Base-by-base conservation (phyloP, 2,329 filamentous ascomycete species). In the Xylariaceae sp. region DNA sequence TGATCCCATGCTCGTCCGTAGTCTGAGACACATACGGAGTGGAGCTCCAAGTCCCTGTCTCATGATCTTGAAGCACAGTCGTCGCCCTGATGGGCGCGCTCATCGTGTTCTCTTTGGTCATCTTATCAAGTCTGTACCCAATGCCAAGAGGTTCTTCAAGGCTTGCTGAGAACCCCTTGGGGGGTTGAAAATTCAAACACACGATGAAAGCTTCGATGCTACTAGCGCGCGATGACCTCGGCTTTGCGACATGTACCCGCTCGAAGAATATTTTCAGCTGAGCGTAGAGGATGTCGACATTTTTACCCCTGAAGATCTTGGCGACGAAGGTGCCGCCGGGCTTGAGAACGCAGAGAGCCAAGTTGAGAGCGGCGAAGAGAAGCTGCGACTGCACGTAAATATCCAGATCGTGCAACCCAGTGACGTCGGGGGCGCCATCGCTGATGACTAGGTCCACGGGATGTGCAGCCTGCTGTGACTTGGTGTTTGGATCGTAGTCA, bases 301-400 rank as follows among this genome's bases (percentile, higher is more conserved):
- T 94, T 62, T 91, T 87, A 14, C 90, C 92, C 14, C 94, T 79
- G 75, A 99, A 99, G 55, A 99, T 97, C 76, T 99, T 99, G 54
- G 94, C 94, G 7, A 99, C 93, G 63, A 99, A 99, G 66, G 90
- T 96, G 57, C 94, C 94, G 41, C 94, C 94, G 0, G 92, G 92
- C 54, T 89, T 88, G 18, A 99, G 81, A 12, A 99, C 91, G 67
- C 93, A 96, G 12, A 97, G 83, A 0, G 94, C 91, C 2, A 99
- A 83, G 69, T 97, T 96, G 17, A 99, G 81, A 0, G 94, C 94
- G 0, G 93, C 90, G 71, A 95, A 97, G 45, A 99, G 86, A 9
- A 99, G 81, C 72, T 97, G 94, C 9, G 89, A 92, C 73, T 99
- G 94, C 16, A 99, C 89, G 72, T 99, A 99, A 61, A 97, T 97